These are phyloP conservation scores for Acanthamoeba lenticulata DNA, from an alignment of 208 protist species.

Conservation along the genomic window DNA sequence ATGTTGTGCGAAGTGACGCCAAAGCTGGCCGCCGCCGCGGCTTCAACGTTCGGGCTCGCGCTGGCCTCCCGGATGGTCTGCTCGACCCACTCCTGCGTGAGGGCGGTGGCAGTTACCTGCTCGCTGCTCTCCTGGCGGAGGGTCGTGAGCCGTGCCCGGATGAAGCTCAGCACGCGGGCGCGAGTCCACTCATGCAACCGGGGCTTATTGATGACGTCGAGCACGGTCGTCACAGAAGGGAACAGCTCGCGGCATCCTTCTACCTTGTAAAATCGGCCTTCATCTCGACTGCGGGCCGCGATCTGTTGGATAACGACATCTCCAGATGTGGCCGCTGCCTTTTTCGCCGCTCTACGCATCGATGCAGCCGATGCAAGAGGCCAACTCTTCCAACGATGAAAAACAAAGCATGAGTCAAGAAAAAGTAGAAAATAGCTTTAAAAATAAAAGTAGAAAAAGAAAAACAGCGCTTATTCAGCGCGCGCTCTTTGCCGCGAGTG, in stretches of 20 bases:
- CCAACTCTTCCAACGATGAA: too few species aligned
- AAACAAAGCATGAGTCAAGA: too few species aligned
- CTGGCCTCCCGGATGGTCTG: conserved; percentile 5
- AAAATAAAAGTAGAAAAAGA: too few species aligned
- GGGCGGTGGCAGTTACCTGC: neutral
- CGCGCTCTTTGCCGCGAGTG: neutral
- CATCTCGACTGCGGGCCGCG: neutral
- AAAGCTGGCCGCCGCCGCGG: neutral
- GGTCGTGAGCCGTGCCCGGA: neutral
- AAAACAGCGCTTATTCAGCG: too few species aligned
- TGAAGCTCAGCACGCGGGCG: neutral
- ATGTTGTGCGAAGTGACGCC: neutral
- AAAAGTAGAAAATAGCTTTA: too few species aligned
- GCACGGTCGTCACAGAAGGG: conserved; percentile 73
- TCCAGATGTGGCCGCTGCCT: too few species aligned
- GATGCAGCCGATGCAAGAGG: too few species aligned
- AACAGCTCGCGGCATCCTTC: neutral
- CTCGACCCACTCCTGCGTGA: conserved; percentile 64
- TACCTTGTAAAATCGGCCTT: conserved; percentile 49
- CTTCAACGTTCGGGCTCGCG: neutral
- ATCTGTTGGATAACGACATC: neutral
- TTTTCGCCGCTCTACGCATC: neutral
- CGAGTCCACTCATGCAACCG: neutral
- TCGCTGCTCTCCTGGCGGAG: neutral
- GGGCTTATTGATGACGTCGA: conserved; percentile 74